These are phyloP conservation scores for Bryoerythrophyllum caledonicum DNA, from an alignment of 225 moss, liverwort and hornwort genomes.

Conservation along the genomic window DNA sequence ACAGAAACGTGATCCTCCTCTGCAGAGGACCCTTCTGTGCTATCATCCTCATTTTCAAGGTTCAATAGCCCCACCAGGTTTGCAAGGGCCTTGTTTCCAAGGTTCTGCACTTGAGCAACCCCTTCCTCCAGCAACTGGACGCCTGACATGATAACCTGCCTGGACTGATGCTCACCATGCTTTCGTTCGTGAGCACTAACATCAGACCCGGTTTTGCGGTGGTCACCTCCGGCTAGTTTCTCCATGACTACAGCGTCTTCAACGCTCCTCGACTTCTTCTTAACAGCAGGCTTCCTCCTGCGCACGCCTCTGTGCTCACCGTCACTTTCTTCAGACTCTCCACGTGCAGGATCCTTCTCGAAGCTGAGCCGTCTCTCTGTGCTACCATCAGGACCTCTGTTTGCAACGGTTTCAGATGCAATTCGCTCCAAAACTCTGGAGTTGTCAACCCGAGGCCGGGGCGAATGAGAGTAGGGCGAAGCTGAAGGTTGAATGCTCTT, in stretches of 20 bases:
- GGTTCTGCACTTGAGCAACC: constrained; percentile 82
- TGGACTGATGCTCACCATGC: constrained; percentile 54
- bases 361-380: constrained; percentile 47
- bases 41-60: constrained; percentile 77
- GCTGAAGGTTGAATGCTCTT: constrained; percentile 57
- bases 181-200: constrained; percentile 27
- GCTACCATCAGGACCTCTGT: constrained; percentile 40
- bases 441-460: constrained; percentile 38
- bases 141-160: constrained; percentile 69
- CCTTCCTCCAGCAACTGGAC: constrained; percentile 86
- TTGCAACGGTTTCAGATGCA: constrained; percentile 58
- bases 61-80: constrained; percentile 90
- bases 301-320: constrained; percentile 45
- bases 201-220: constrained; percentile 49
- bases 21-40: constrained; percentile 72
- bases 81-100: constrained; percentile 90
- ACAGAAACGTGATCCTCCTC: constrained; percentile 66
- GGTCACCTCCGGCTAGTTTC: constrained; percentile 38
- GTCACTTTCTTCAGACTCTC: constrained; percentile 49
- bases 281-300: constrained; percentile 40
- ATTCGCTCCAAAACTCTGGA: constrained; percentile 58
- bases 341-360: constrained; percentile 43
- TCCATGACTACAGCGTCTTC: constrained; percentile 39
- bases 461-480: constrained; percentile 51
- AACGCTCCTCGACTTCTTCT: constrained; percentile 47